Evolutionary conservation across 768 basidiomycete genomes (phyloP).

Genomic region (Nidularia sp.): DNA sequence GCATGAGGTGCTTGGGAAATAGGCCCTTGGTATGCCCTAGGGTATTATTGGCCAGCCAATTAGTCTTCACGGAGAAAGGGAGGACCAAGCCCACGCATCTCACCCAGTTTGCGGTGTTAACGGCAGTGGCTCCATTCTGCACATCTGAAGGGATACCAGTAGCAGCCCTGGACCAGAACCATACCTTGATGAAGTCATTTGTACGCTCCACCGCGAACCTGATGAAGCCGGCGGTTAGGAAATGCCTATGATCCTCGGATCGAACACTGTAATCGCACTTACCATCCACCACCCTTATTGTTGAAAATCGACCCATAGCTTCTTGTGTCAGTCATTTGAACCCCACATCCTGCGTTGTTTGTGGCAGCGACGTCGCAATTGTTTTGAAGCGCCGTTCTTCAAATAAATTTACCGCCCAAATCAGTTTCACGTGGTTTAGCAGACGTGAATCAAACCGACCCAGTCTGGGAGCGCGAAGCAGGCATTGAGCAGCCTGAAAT

Average conservation of each 20-base stretch:
- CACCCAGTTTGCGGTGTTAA: conserved; percentile 55
- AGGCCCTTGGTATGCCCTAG: conserved; percentile 58
- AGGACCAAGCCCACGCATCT: conserved; percentile 3
- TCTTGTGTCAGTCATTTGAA: conserved; percentile 30
- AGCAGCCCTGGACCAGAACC: conserved; percentile 62
- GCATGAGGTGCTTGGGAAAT: conserved; percentile 59
- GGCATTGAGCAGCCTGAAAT: conserved; percentile 52
- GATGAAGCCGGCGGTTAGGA: not conserved
- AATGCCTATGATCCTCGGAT: not conserved
- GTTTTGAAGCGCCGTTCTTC: conserved; percentile 29
- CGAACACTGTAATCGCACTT: conserved; percentile 8
- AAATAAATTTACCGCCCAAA: not conserved
- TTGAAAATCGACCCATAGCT: conserved; percentile 62
- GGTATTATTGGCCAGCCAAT: not conserved
- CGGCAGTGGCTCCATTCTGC: conserved; percentile 26
- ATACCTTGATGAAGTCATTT: conserved; percentile 53
- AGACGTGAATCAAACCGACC: conserved; percentile 25
- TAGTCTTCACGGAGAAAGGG: not conserved
- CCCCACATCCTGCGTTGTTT: conserved; percentile 56
- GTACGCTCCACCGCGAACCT: conserved; percentile 69
- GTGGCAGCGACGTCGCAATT: conserved; percentile 48
- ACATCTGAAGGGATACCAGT: conserved; percentile 43
- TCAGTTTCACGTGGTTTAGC: no score
- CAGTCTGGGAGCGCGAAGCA: conserved; percentile 34
- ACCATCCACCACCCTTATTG: conserved; percentile 59